A percentile compares a stretch with the other conserved stretches of the same genome.
These are phyloP conservation scores for Coemansia sp. DNA, from an alignment of 192 early-diverging fungal species.

Conservation along the genomic window DNA sequence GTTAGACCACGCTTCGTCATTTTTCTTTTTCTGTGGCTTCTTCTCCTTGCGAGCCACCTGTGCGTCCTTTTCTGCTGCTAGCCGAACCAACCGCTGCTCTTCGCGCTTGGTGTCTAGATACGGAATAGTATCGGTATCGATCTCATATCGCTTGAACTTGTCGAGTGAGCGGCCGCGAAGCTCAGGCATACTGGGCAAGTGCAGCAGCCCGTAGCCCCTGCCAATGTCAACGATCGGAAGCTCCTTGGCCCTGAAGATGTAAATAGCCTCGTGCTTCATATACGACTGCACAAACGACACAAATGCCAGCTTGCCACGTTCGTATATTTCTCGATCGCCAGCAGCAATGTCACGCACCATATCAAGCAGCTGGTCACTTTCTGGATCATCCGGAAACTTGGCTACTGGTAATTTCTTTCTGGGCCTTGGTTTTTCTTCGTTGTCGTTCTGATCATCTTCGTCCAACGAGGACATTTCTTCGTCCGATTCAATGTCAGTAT, in stretches of 20 bases:
- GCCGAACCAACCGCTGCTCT: conserved; percentile 44
- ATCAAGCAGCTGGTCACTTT: conserved; percentile 55
- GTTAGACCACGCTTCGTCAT: conserved; percentile 33
- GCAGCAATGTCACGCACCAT: conserved; percentile 58
- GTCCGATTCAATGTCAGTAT: conserved; percentile 3
- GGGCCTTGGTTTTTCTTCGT: conserved; percentile 16
- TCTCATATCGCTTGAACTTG: conserved; percentile 28
- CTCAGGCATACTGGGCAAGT: conserved; percentile 94
- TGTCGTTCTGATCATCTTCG: not conserved
- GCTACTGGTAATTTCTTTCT: conserved; percentile 33
- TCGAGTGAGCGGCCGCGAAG: conserved; percentile 50
- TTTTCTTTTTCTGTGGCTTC: conserved; percentile 26
- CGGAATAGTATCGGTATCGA: conserved; percentile 49
- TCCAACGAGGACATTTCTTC: conserved; percentile 10
- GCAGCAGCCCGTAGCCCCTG: conserved; percentile 74
- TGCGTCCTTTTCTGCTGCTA: conserved; percentile 37
- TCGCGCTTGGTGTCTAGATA: conserved; percentile 47
- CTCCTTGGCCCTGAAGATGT: conserved; percentile 86
- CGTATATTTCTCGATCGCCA: conserved; percentile 76
- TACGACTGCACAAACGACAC: conserved; percentile 90
- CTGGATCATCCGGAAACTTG: conserved; percentile 48
- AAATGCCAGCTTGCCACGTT: conserved; percentile 79
- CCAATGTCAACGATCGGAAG: conserved; percentile 78
- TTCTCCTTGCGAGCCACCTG: not conserved
- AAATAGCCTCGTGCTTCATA: conserved; percentile 88